phyloP scores from a whole-genome alignment of 805 yeast genomes.

The Alloascoidea hylecoeti region DNA sequence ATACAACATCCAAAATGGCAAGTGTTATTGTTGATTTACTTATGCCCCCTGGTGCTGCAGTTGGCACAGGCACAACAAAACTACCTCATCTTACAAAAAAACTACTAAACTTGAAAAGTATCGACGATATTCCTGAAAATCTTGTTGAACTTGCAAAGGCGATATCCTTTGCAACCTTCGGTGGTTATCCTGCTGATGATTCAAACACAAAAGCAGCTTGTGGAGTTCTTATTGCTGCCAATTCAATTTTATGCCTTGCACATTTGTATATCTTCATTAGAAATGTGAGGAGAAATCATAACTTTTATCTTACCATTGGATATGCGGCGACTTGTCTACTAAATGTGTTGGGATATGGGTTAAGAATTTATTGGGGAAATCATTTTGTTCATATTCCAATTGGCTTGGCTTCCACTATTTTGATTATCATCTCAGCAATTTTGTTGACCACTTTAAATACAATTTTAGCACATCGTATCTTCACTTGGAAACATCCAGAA shows the following conservation, averaged over 20 bases:
- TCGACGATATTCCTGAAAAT: too few species aligned
- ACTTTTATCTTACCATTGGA: constrained; percentile 38
- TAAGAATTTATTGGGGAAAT: constrained; percentile 46
- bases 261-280: constrained; percentile 31
- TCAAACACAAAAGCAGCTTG: too few species aligned
- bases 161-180: too few species aligned
- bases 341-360: constrained; percentile 42
- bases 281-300: constrained; percentile 41
- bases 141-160: too few species aligned
- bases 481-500: constrained; percentile 69
- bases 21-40: too few species aligned
- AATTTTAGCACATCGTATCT: constrained; percentile 56
- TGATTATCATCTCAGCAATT: constrained; percentile 43
- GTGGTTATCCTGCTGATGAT: too few species aligned
- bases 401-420: constrained; percentile 45
- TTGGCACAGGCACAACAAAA: too few species aligned
- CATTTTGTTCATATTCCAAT: constrained; percentile 26
- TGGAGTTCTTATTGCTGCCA: constrained; percentile 39
- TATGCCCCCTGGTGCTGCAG: too few species aligned
- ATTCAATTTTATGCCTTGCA: constrained; percentile 29
- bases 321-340: constrained; percentile 36
- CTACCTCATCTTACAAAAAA: too few species aligned
- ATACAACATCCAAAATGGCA: too few species aligned
- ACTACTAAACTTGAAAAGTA: too few species aligned
- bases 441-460: constrained; percentile 43